Evolutionary conservation across 768 basidiomycete genomes (phyloP).

Genomic region (Lanmaoa rubissima): DNA sequence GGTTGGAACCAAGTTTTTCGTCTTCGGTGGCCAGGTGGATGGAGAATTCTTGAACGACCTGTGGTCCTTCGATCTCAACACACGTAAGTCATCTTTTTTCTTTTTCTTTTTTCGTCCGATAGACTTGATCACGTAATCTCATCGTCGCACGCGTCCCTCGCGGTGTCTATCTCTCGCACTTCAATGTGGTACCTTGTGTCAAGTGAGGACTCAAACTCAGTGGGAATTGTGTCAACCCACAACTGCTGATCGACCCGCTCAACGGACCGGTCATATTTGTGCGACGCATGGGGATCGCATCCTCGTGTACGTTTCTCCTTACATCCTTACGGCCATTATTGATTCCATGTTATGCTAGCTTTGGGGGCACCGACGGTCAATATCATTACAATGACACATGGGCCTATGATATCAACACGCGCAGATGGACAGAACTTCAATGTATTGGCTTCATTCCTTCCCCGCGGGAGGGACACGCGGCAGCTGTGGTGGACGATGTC

Average conservation of each 20-base stretch:
- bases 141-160: neutral
- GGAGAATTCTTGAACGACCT: conserved; percentile 93
- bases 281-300: conserved; percentile 81
- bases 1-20: conserved; percentile 86
- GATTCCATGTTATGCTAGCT: conserved; percentile 47
- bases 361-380: conserved; percentile 97
- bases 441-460: conserved; percentile 98
- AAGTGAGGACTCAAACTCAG: conserved; percentile 73
- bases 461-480: conserved; percentile 94
- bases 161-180: neutral
- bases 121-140: neutral
- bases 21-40: conserved; percentile 96
- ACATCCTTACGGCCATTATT: conserved; percentile 17
- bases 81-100: conserved; percentile 53
- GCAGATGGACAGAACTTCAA: conserved; percentile 85
- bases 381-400: conserved; percentile 99
- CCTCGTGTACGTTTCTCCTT: conserved; percentile 59
- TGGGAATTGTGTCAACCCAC: conserved; percentile 81
- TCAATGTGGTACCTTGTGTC: conserved; percentile 1
- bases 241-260: conserved; percentile 64
- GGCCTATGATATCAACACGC: conserved; percentile 81
- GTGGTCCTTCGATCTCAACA: conserved; percentile 95
- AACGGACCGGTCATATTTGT: conserved; percentile 90
- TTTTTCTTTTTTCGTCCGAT: neutral
- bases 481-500: conserved; percentile 94